Conservation (phyloP, 495 filamentous ascomycete genomes). For the Pyronema omphalodes region DNA sequence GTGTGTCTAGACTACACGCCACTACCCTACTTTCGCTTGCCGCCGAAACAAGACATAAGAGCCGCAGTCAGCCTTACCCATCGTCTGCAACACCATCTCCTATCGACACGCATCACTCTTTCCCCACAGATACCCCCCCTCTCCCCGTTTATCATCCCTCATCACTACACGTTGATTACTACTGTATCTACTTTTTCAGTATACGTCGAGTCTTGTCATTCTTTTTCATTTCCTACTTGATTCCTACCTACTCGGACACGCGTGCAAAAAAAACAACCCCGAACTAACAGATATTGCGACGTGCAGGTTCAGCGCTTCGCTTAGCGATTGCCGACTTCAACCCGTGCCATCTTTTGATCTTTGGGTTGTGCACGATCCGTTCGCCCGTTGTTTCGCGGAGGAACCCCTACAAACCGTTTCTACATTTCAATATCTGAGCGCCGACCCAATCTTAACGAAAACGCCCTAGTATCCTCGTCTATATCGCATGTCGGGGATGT, state of each 20-base stretch:
- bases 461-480: not conserved
- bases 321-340: not conserved
- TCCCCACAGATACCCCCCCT: not conserved
- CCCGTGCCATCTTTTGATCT: slow-evolving; percentile 1
- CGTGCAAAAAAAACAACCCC: not conserved
- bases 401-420: not conserved
- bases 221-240: not conserved
- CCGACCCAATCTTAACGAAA: not conserved
- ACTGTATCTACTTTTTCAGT: not conserved
- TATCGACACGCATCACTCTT: not conserved
- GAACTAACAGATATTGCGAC: slow-evolving; percentile 5
- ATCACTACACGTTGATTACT: not conserved
- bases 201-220: not conserved
- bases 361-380: slow-evolving; percentile 1
- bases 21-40: not conserved
- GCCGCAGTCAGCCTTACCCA: not conserved
- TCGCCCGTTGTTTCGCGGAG: not conserved
- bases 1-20: not conserved
- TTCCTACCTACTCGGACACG: not conserved
- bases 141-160: not conserved
- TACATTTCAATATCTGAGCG: not conserved
- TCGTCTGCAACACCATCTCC: not conserved
- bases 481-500: slow-evolving; percentile 48
- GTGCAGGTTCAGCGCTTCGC: slow-evolving; percentile 3
- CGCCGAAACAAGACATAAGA: not conserved